phyloP scores from a whole-genome alignment of 345 rosid genomes.

The Streptanthus diversifolius region DNA sequence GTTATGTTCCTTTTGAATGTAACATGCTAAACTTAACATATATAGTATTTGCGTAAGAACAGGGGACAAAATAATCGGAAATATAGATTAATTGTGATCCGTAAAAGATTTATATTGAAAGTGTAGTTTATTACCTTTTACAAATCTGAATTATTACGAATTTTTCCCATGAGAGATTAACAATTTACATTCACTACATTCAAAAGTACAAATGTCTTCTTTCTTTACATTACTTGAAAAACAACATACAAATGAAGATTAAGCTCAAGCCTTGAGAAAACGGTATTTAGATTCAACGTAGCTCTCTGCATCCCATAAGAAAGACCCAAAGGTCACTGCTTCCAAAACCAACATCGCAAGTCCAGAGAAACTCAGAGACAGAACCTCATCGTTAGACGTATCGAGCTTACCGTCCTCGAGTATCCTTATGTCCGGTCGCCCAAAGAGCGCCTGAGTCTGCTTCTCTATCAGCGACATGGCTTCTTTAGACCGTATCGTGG shows the following conservation, averaged over 20 bases:
- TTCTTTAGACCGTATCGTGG: conserved; percentile 85
- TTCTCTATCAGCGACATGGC: conserved; percentile 76
- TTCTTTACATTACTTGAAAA: conserved; percentile 19
- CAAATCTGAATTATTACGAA: conserved; percentile 7
- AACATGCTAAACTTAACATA: no score
- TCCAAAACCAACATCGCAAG: conserved; percentile 84
- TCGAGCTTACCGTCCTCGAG: conserved; percentile 75
- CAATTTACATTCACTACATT: conserved; percentile 27
- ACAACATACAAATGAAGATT: neutral
- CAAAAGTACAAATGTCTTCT: conserved; percentile 8
- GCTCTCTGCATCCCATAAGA: conserved; percentile 88
- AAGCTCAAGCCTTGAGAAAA: conserved; percentile 52
- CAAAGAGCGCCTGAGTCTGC: conserved; percentile 91
- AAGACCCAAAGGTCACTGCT: conserved; percentile 88
- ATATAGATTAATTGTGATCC: no score
- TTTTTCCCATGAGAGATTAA: conserved; percentile 5
- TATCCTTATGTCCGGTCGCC: conserved; percentile 71
- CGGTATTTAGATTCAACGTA: conserved; percentile 78
- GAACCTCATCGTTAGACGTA: conserved; percentile 53
- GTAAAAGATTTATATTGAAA: neutral
- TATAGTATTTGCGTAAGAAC: no score
- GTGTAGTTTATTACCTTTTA: neutral
- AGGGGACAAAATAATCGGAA: no score
- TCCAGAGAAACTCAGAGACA: conserved; percentile 59
- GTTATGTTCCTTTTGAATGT: no score